These are phyloP conservation scores for Allium cepa DNA, from an alignment of 106 monocot species.

Conservation along the genomic window DNA sequence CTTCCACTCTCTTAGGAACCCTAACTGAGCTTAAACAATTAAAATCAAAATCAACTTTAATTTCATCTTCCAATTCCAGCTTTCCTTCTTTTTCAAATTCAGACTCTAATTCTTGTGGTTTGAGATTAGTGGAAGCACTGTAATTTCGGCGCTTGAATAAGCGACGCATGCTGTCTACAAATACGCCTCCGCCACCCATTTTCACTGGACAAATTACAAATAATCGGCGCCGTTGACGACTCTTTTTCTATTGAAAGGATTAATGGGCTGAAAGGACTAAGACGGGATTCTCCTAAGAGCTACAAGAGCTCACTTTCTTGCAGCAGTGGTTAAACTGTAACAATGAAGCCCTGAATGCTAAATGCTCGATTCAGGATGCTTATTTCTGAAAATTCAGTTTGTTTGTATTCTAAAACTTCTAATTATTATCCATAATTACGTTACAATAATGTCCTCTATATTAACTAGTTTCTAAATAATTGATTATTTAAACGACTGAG, in stretches of 20 bases:
- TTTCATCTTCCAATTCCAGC: not conserved
- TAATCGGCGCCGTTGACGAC: not conserved
- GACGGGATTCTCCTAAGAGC: too few species aligned
- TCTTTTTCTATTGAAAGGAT: not conserved
- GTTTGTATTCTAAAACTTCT: too few species aligned
- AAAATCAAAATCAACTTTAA: conserved; percentile 3
- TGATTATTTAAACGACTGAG: too few species aligned
- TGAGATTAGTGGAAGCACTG: not conserved
- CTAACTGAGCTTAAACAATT: not conserved
- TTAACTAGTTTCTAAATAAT: too few species aligned
- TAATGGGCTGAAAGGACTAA: too few species aligned
- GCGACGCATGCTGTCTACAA: conserved; percentile 14
- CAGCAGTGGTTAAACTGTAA: too few species aligned
- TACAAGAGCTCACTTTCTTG: too few species aligned
- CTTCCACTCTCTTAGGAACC: not conserved
- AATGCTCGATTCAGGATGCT: too few species aligned
- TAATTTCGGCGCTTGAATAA: conserved; percentile 12
- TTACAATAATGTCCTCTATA: too few species aligned
- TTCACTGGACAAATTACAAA: not conserved
- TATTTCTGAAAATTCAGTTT: too few species aligned
- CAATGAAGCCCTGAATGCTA: too few species aligned
- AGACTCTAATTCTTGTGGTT: not conserved
- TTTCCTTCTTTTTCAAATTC: not conserved
- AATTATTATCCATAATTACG: too few species aligned
- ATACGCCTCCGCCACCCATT: conserved; percentile 10